Evolutionary conservation across 164 flowering plant genomes (phyloP).

Genomic region (Sedum album): DNA sequence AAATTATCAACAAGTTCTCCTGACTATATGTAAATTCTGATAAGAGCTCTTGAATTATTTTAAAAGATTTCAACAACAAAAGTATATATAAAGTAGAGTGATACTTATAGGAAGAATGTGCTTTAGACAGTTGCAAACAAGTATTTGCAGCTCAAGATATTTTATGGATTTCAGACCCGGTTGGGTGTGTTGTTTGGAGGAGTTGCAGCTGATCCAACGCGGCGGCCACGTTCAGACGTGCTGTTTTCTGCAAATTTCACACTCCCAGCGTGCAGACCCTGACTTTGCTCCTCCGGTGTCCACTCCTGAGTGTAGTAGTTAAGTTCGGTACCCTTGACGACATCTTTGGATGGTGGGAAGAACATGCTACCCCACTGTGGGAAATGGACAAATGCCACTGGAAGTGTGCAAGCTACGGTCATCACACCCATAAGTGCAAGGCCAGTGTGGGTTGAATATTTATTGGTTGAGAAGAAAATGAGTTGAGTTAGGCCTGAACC

Average conservation of each 20-base stretch:
- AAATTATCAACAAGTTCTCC: too few species aligned
- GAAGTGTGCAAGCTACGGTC: constrained; percentile 49
- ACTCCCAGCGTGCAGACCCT: constrained; percentile 13
- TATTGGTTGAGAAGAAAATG: constrained; percentile 49
- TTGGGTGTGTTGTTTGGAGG: constrained; percentile 39
- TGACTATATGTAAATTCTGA: too few species aligned
- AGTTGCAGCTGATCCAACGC: constrained; percentile 36
- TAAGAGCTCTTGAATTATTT: too few species aligned
- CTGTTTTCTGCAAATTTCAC: constrained; percentile 69
- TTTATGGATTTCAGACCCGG: constrained; percentile 20
- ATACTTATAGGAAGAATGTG: too few species aligned
- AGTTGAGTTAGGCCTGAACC: constrained; percentile 65
- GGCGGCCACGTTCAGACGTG: constrained; percentile 49
- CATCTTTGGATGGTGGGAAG: constrained; percentile 33
- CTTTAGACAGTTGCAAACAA: background rate
- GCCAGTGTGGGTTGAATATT: constrained; percentile 41
- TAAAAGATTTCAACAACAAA: too few species aligned
- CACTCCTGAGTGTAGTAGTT: constrained; percentile 51
- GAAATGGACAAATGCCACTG: constrained; percentile 49
- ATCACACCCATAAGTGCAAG: constrained; percentile 59
- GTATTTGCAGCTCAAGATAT: background rate
- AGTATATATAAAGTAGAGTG: background rate
- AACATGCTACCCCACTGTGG: constrained; percentile 95
- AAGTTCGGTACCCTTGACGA: constrained; percentile 24
- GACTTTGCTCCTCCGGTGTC: constrained; percentile 13